A percentile compares a stretch with the other conserved stretches of the same genome.
Evolutionary conservation across 805 yeast genomes (phyloP).

Genomic region (Myxozyma melibiosi): DNA sequence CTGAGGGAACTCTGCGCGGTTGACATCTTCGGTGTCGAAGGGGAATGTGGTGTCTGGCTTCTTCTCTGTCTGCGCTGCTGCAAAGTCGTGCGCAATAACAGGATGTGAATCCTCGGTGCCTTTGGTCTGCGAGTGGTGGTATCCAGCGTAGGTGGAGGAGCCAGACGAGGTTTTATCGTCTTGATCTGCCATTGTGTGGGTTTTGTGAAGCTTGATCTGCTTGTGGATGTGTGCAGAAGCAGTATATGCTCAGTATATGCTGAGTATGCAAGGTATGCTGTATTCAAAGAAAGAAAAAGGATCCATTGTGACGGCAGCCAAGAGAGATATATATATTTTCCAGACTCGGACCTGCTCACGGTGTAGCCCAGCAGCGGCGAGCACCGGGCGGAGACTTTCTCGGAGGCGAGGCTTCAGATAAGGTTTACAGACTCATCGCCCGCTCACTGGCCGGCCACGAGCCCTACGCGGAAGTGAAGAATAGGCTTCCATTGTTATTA

Average conservation of each 20-base stretch:
- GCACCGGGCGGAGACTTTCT: neutral
- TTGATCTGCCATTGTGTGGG: conserved; percentile 2
- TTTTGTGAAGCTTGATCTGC: neutral
- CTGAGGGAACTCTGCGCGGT: conserved; percentile 70
- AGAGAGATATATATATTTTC: neutral
- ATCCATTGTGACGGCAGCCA: too few species aligned
- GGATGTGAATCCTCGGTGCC: neutral
- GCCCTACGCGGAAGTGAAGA: neutral
- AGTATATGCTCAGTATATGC: neutral
- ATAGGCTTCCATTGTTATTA: neutral
- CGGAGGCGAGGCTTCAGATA: neutral
- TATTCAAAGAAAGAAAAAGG: too few species aligned
- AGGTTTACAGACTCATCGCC: neutral
- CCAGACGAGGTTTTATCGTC: conserved; percentile 4
- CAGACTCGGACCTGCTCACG: neutral
- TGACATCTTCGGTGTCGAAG: conserved; percentile 26
- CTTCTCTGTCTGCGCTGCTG: too few species aligned
- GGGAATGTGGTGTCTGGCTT: conserved; percentile 54
- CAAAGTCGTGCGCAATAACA: conserved; percentile 7
- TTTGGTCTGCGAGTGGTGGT: neutral
- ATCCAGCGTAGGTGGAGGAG: conserved; percentile 12
- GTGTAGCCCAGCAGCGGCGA: neutral
- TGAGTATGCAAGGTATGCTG: neutral
- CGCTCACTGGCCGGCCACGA: too few species aligned
- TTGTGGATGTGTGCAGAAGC: neutral